Evolutionary conservation across 2,329 filamentous ascomycete genomes (phyloP), one percentile per base, ranked within the genome.

Genomic region (Tolypocladium endophyticum): DNA sequence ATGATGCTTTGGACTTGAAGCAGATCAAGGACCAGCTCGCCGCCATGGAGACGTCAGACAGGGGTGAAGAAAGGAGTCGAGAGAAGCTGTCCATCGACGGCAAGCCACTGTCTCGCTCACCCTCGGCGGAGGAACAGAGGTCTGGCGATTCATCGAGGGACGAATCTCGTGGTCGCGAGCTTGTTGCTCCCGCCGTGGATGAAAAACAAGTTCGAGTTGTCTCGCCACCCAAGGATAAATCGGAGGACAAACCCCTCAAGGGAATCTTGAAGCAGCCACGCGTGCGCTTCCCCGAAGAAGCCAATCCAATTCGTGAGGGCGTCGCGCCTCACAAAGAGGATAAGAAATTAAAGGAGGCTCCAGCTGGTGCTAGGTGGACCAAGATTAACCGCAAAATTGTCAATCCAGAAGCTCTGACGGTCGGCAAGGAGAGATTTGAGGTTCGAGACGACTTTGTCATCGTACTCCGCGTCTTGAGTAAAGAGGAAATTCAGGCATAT

Each of bases 361-460:
- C 89, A 0, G 75, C 86, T 0, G 89, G 88, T 60, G 92, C 92
- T 39, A 84, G 91, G 59, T 97, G 92, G 92, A 97, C 92, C 55
- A 96, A 94, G 76, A 92, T 97, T 69, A 90, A 88, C 70, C 86
- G 92, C 60, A 86, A 88, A 65, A 82, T 96, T 59, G 92, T 97
- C 67, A 97, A 95, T 66, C 92, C 92, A 0, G 89, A 93, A 66
- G 92, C 92, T 0, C 76, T 97, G 55, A 88, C 90, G 60, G 82
- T 89, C 62, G 89, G 89, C n/a, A 89, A 94, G 67, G 92, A 97
- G 76, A 82, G 93, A 36, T 97, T 89, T 65, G 93, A 97, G 73
- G 89, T 95, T 67, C 84, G 92, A n/a, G 84, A 92, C 61, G 92
- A 96, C 69, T 95, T 92, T 72, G 92, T 97, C 61, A 96, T 97